Percentiles rank a stretch among this genome's conserved stretches.
These are phyloP conservation scores for Vitis hybrid DNA, from an alignment of 177 flowering plant species.

Conservation along the genomic window DNA sequence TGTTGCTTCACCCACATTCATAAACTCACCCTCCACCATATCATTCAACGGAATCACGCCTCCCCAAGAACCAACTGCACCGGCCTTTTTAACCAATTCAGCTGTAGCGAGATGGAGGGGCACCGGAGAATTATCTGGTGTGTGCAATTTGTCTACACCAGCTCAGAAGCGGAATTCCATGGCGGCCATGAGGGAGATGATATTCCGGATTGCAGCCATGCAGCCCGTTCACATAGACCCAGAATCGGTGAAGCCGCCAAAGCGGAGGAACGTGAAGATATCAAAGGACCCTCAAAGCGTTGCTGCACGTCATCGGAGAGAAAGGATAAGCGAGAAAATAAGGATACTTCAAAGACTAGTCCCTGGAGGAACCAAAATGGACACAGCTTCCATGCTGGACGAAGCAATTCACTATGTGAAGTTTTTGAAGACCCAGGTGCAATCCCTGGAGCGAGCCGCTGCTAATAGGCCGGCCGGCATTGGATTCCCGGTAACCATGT, in stretches of 20 bases:
- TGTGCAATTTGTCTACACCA: conserved; percentile 1
- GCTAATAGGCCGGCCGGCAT: conserved; percentile 32
- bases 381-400: conserved; percentile 92
- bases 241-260: conserved; percentile 81
- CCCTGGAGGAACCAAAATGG: conserved; percentile 94
- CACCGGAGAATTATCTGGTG: conserved; percentile 11
- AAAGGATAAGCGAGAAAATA: conserved; percentile 81
- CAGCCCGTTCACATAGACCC: conserved; percentile 92
- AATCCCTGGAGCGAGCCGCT: conserved; percentile 62
- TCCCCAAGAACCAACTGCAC: conserved; percentile 14
- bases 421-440: conserved; percentile 79
- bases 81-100: neutral
- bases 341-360: conserved; percentile 84
- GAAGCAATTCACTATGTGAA: conserved; percentile 89
- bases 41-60: conserved; percentile 16
- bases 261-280: conserved; percentile 83
- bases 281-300: conserved; percentile 90
- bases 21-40: conserved; percentile 20
- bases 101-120: conserved; percentile 16
- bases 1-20: conserved; percentile 20
- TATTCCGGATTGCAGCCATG: conserved; percentile 84
- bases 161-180: conserved; percentile 48
- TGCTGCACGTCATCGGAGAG: conserved; percentile 82
- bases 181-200: conserved; percentile 93
- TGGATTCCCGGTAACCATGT: conserved; percentile 46